These are phyloP conservation scores for Xylaria sp. DNA, from an alignment of 2,329 filamentous ascomycete genomes.

Conservation along the genomic window DNA sequence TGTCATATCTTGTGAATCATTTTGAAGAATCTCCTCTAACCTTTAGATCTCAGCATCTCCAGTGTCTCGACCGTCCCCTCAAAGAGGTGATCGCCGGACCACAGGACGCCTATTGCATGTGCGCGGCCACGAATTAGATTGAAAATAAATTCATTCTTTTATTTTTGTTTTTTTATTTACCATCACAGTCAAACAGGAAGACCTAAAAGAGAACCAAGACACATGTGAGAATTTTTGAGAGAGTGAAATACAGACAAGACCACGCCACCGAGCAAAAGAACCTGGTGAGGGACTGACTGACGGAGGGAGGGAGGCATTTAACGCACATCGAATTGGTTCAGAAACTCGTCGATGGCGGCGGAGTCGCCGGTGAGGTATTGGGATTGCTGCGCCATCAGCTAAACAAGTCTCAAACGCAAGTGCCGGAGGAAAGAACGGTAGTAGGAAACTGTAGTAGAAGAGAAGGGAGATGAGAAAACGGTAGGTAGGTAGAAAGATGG, in stretches of 20 bases:
- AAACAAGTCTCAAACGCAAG: neutral
- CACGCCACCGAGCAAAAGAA: neutral
- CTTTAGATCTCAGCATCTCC: conserved; percentile 73
- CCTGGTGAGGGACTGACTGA: neutral
- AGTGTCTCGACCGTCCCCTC: conserved; percentile 81
- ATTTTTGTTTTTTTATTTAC: conserved; percentile 44
- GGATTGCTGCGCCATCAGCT: conserved; percentile 35
- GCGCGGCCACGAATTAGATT: neutral
- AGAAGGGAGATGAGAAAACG: neutral
- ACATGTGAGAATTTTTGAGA: conserved; percentile 1
- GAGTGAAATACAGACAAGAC: no score
- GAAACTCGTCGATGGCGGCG: conserved; percentile 71
- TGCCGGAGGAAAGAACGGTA: neutral
- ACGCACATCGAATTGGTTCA: conserved; percentile 88
- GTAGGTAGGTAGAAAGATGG: neutral
- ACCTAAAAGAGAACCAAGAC: conserved; percentile 46
- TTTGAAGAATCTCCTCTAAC: conserved; percentile 39
- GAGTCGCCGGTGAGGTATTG: conserved; percentile 74
- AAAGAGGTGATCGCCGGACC: conserved; percentile 91
- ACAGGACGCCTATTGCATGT: conserved; percentile 64
- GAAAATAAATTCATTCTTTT: no score
- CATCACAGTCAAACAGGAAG: conserved; percentile 96
- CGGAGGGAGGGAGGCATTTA: conserved; percentile 23
- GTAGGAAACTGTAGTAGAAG: neutral
- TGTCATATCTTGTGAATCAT: neutral